phyloP scores from a whole-genome alignment of 768 basidiomycete genomes.

The Candolleomyces aberdarensis region DNA sequence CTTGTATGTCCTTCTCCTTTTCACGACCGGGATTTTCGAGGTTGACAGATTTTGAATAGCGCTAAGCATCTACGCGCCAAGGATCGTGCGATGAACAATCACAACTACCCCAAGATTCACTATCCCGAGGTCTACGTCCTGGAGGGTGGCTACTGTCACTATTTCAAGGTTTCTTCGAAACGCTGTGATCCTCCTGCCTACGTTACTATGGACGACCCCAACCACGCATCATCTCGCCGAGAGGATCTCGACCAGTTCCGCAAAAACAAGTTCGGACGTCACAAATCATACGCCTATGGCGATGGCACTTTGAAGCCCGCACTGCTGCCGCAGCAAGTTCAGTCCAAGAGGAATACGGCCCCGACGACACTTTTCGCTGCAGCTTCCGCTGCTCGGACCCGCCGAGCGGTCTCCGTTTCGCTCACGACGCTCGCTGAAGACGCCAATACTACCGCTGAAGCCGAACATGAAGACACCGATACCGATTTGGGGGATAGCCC shows the following conservation, averaged over 20 bases:
- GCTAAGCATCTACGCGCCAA: slow-evolving; percentile 91
- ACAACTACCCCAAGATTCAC: slow-evolving; percentile 86
- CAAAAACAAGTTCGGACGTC: slow-evolving; percentile 81
- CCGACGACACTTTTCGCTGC: slow-evolving; percentile 54
- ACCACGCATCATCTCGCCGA: slow-evolving; percentile 71
- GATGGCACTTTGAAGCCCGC: slow-evolving; percentile 51
- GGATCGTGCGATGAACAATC: slow-evolving; percentile 87
- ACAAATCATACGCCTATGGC: slow-evolving; percentile 92
- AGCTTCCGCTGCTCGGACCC: slow-evolving; percentile 63
- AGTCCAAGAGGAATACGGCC: slow-evolving; percentile 64
- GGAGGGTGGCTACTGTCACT: slow-evolving; percentile 92
- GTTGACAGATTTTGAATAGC: slow-evolving; percentile 34
- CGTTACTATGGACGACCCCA: slow-evolving; percentile 93
- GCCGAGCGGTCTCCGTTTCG: slow-evolving; percentile 46
- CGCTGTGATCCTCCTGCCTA: slow-evolving; percentile 84
- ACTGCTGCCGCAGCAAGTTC: slow-evolving; percentile 33
- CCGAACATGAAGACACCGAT: slow-evolving; percentile 62
- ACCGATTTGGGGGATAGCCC: slow-evolving; percentile 83
- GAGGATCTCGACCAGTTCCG: slow-evolving; percentile 93
- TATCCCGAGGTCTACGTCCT: slow-evolving; percentile 97
- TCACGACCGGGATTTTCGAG: not conserved
- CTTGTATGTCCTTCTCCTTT: slow-evolving; percentile 55
- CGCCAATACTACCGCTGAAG: slow-evolving; percentile 54
- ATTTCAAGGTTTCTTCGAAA: slow-evolving; percentile 63
- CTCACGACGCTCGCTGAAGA: slow-evolving; percentile 69